These are phyloP conservation scores for Pyrenula massariospora DNA, from an alignment of 495 filamentous ascomycete species.

Conservation along the genomic window DNA sequence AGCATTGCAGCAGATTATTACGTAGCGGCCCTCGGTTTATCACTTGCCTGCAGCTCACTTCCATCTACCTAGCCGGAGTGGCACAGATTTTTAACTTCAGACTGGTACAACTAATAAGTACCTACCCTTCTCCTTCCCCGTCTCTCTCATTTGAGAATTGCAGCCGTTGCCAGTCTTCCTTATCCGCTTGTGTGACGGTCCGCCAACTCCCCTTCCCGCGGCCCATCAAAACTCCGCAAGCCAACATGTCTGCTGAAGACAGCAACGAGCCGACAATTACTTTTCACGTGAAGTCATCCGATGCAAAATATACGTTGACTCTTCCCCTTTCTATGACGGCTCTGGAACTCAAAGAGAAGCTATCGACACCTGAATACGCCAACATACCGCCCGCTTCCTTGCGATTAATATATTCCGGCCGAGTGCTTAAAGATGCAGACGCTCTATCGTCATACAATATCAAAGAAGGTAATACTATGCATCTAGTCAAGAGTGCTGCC, in stretches of 20 bases:
- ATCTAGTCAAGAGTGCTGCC: conserved; percentile 88
- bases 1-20: neutral
- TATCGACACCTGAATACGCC: conserved; percentile 67
- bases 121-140: too few species aligned
- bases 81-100: too few species aligned
- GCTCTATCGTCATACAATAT: conserved; percentile 81
- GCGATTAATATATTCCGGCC: conserved; percentile 92
- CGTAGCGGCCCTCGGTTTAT: neutral
- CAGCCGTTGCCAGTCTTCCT: neutral
- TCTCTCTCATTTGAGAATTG: too few species aligned
- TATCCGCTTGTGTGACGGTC: neutral
- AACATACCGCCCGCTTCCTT: conserved; percentile 76
- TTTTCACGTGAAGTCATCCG: conserved; percentile 90
- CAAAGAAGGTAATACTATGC: conserved; percentile 89
- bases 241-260: conserved; percentile 25
- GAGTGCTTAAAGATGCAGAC: conserved; percentile 89
- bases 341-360: conserved; percentile 77
- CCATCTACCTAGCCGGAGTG: too few species aligned
- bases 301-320: conserved; percentile 72
- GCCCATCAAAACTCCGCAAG: too few species aligned
- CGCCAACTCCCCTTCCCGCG: neutral
- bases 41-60: too few species aligned
- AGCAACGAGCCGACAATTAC: conserved; percentile 53
- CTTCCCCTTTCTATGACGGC: conserved; percentile 68
- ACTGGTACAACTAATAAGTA: too few species aligned